Conservation (phyloP, 495 filamentous ascomycete species). For the Penicillium manginii region DNA sequence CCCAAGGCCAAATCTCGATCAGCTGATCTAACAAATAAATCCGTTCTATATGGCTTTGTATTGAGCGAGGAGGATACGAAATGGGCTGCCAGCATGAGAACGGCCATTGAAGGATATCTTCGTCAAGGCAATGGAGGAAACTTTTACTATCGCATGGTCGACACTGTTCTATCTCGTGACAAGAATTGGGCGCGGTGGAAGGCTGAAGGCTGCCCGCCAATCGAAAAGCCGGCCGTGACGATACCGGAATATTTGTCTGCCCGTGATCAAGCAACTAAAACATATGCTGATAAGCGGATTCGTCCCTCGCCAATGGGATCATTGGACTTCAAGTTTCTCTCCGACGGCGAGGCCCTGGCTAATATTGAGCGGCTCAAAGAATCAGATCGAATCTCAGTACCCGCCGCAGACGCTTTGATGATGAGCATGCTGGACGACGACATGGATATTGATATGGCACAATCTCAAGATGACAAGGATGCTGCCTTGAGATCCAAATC, state of each 20-base stretch:
- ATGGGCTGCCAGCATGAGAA: conserved; percentile 78
- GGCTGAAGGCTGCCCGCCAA: conserved; percentile 84
- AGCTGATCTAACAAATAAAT: conserved; percentile 75
- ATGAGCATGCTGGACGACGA: conserved; percentile 69
- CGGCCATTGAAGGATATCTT: conserved; percentile 76
- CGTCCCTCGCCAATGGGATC: conserved; percentile 69
- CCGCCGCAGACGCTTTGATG: conserved; percentile 59
- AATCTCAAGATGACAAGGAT: conserved; percentile 69
- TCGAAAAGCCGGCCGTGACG: conserved; percentile 72
- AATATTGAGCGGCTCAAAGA: conserved; percentile 64
- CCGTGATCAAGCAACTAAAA: conserved; percentile 62
- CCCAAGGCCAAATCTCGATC: conserved; percentile 79
- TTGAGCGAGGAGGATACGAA: conserved; percentile 81
- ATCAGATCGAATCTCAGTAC: conserved; percentile 54
- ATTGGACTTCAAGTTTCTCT: conserved; percentile 75
- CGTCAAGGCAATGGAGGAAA: conserved; percentile 70
- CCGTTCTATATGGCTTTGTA: conserved; percentile 78
- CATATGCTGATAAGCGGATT: conserved; percentile 67
- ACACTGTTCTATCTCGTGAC: conserved; percentile 90
- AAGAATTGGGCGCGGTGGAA: conserved; percentile 99
- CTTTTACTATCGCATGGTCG: conserved; percentile 94
- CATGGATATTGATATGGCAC: conserved; percentile 81
- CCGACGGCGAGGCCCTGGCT: conserved; percentile 56
- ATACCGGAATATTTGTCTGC: conserved; percentile 67
- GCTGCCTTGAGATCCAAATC: conserved; percentile 67